These are phyloP conservation scores for Kazachstania kunashirensis DNA, from an alignment of 805 yeast genomes.

Conservation along the genomic window DNA sequence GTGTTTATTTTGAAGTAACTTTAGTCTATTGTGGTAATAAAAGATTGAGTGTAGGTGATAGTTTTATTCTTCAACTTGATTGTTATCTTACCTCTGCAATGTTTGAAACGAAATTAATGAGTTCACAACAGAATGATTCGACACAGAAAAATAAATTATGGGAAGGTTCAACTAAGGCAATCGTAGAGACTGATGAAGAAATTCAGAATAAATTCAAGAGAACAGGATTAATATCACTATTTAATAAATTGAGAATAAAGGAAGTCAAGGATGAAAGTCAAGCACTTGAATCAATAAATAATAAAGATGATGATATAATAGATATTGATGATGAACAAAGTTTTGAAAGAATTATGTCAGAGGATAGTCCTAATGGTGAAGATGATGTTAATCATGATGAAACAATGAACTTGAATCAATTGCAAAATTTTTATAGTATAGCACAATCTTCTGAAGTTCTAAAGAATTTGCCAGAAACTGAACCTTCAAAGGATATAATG, in stretches of 20 bases:
- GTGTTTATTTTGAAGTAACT: constrained; percentile 46
- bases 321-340: constrained; percentile 31
- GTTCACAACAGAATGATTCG: not conserved
- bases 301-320: constrained; percentile 22
- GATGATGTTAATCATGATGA: constrained; percentile 22
- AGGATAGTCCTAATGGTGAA: constrained; percentile 4
- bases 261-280: constrained; percentile 13
- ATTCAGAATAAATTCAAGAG: constrained; percentile 43
- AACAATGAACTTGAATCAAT: constrained; percentile 56
- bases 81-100: constrained; percentile 41
- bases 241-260: constrained; percentile 37
- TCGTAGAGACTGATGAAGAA: constrained; percentile 47
- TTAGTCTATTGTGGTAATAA: constrained; percentile 47
- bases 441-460: constrained; percentile 53
- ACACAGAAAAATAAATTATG: constrained; percentile 1
- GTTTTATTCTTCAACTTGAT: constrained; percentile 60
- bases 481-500: constrained; percentile 42
- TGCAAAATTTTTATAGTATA: constrained; percentile 64
- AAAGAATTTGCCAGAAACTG: constrained; percentile 53
- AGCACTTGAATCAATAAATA: constrained; percentile 7
- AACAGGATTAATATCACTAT: constrained; percentile 43
- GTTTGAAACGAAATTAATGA: constrained; percentile 13
- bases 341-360: constrained; percentile 9
- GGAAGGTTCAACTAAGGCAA: constrained; percentile 9
- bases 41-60: constrained; percentile 63